Evolutionary conservation across 225 moss, liverwort and hornwort genomes (phyloP).

Genomic region (Lunularia cruciata): DNA sequence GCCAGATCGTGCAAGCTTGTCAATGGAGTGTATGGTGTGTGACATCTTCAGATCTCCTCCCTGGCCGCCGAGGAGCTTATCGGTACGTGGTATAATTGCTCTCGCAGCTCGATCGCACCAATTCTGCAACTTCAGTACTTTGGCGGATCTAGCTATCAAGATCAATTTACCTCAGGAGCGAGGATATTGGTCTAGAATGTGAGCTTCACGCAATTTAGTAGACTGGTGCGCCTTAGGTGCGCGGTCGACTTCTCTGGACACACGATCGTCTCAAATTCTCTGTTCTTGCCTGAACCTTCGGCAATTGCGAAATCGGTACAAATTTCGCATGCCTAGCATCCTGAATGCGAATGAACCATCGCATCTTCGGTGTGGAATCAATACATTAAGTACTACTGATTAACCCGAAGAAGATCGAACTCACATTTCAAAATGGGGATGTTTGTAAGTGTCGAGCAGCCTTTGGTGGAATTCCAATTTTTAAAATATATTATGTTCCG

Average conservation of each 20-base stretch:
- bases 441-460: neutral
- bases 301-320: neutral
- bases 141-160: neutral
- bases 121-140: neutral
- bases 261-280: slow-evolving; percentile 1
- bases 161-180: neutral
- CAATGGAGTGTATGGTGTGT: slow-evolving; percentile 17
- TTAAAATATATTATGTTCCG: no score
- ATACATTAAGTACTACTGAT: no score
- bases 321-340: neutral
- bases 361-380: no score
- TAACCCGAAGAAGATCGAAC: no score
- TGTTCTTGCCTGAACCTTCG: neutral
- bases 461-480: no score
- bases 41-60: slow-evolving; percentile 3
- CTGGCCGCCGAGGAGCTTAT: slow-evolving; percentile 1
- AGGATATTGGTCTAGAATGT: neutral
- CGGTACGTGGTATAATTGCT: slow-evolving; percentile 16
- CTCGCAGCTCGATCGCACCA: neutral
- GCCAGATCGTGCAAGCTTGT: slow-evolving; percentile 9
- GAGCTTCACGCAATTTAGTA: neutral
- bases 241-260: neutral
- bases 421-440: neutral
- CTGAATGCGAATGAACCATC: no score
- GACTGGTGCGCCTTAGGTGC: neutral